Evolutionary conservation across 345 rosid genomes (phyloP), one percentile per base, ranked within the genome.

Genomic region (Eutrema heterophyllum): DNA sequence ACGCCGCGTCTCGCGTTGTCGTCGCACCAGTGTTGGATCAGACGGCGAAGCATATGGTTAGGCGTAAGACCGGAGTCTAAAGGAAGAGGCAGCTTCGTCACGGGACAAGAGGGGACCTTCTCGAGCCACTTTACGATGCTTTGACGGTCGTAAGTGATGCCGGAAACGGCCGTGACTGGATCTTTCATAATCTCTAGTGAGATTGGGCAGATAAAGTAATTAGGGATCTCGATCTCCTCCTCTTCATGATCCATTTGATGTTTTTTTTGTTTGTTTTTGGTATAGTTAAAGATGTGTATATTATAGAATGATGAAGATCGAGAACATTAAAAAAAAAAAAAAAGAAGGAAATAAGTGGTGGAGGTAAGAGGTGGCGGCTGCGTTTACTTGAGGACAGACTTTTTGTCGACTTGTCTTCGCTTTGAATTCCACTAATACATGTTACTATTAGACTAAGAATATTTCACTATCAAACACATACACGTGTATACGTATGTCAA

Each of bases 151-250:
- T 93, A 93, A 14, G 98, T 87, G 69, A 93, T 93, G 46, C 97
- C 97, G 6, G 98, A 83, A 49, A 81, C 67, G 39, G 85, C 68
- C 0, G 88, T 93, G 9, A 93, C 97, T 0, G 98, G 98, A 71
- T 93, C 98, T 74, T 57, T 85, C 98, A 93, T 93, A 76, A 93
- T 84, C 45, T 89, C 88, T 5, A 93, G 84, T 58, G 97, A 93
- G 9, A 90, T 90, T 43, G 97, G 97, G 21, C 98, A 90, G 49
- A 81, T 65, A 68, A 89, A 93, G 67, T 78, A 89, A n/a, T 82
- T 75, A 7, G 93, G 97, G 26, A 88, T 61, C 66, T 93, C 93
- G 39, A 87, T 67, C 32, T 85, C 86, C 72, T 80, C 84, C 12
- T 55, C 70, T 27, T 67, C 60, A 9, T 55, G 33, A 71, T 68